Base-by-base conservation (phyloP, 805 yeast species). In the Kregervanrija fluxuum region DNA sequence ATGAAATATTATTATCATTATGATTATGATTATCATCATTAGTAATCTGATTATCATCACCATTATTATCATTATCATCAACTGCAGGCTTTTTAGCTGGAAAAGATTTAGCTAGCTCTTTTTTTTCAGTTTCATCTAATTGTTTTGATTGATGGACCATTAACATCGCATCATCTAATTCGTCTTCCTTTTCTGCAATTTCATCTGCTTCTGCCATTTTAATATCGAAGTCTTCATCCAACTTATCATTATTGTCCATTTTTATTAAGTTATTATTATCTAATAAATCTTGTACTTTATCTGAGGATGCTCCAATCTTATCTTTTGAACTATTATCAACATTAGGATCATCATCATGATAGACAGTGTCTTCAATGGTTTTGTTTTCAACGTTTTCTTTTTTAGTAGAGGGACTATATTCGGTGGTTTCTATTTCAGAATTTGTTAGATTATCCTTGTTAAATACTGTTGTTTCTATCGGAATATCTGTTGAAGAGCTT, bases 141-240 rank as follows among this genome's bases (percentile, higher is more conserved):
- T 37, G 13, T 16, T 28, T 14, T n/a, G 35, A 13, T 9, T 33
- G 14, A 33, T n/a, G 35, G 9, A 33, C 35, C 35, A 33, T 33
- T 14, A 33, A 9, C 17, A 28, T 30, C 9, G 12, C 37, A 12
- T 45, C 48, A 13, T 13, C 13, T 5, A 14, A 37, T 10, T 37
- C 44, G 3, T 38, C 41, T 30, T 37, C 17, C 37, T 41, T 33
- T 22, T 33, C 34, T 30, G 38, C 40, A 13, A 28, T 36, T 3
- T 17, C 35, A 13, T 33, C 35, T 9, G 35, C 35, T 33, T 33
- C 35, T 9, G 13, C 35, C 35, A 14, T 33, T 14, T 22, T 22
- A 6, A 22, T 22, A 22, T 22, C 28, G 6, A 22, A 22, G 6
- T 22, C 28, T 22, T 22, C 28, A 22, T 22, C 28, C 6, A 22